Evolutionary conservation across 345 rosid genomes (phyloP).

Genomic region (Microcos paniculata): DNA sequence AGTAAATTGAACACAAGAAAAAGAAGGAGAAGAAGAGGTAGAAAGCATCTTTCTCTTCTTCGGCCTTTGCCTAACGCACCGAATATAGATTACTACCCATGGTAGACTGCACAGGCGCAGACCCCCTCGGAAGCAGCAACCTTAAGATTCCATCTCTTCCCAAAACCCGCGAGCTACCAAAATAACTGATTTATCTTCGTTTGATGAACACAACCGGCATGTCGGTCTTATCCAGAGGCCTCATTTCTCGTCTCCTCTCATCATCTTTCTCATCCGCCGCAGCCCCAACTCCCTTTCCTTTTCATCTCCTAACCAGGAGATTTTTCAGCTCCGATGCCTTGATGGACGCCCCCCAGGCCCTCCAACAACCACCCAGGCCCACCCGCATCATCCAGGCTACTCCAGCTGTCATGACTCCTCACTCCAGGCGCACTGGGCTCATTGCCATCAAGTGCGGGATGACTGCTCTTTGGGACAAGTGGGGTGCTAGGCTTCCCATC

Average conservation of each 20-base stretch:
- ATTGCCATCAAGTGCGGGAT: conserved; percentile 92
- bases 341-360: conserved; percentile 35
- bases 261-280: conserved; percentile 2
- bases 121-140: neutral
- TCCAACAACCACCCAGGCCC: conserved; percentile 15
- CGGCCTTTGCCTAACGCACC: neutral
- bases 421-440: conserved; percentile 75
- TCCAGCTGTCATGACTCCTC: conserved; percentile 55
- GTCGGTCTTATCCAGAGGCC: conserved; percentile 70
- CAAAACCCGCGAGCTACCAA: neutral
- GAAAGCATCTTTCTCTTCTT: neutral
- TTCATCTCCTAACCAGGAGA: conserved; percentile 32
- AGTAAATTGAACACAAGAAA: too few species aligned
- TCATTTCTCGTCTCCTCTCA: conserved; percentile 54
- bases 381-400: conserved; percentile 57
- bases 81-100: neutral
- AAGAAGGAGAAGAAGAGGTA: neutral
- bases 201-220: conserved; percentile 25
- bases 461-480: conserved; percentile 93
- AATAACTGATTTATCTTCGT: neutral
- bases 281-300: conserved; percentile 10
- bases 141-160: neutral
- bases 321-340: conserved; percentile 43
- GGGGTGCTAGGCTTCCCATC: conserved; percentile 88
- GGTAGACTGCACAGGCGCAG: neutral